Evolutionary conservation across 345 rosid genomes (phyloP).

Genomic region (Pistacia integerrima): DNA sequence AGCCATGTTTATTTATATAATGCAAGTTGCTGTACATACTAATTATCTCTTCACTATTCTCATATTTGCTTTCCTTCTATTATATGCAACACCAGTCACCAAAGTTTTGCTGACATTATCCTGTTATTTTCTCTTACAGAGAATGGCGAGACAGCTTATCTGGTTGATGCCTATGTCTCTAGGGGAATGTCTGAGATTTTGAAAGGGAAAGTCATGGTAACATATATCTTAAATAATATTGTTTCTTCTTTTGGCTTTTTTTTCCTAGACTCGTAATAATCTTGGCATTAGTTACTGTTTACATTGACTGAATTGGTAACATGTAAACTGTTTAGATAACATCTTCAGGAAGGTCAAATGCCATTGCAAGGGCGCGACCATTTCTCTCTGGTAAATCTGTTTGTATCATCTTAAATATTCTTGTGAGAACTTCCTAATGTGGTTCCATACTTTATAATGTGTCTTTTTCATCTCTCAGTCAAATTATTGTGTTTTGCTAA

Average conservation of each 20-base stretch:
- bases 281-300: neutral
- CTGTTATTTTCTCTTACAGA: constrained; percentile 49
- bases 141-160: constrained; percentile 36
- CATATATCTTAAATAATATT: neutral
- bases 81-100: neutral
- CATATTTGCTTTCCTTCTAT: constrained; percentile 7
- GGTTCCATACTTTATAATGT: constrained; percentile 16
- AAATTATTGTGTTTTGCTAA: constrained; percentile 20
- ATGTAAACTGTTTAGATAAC: constrained; percentile 46
- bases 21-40: neutral
- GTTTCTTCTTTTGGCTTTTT: neutral
- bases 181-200: constrained; percentile 61
- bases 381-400: constrained; percentile 66
- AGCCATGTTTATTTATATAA: neutral
- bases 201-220: constrained; percentile 75
- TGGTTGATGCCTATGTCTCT: constrained; percentile 72
- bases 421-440: constrained; percentile 7
- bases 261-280: constrained; percentile 9
- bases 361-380: constrained; percentile 71
- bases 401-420: constrained; percentile 18
- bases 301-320: neutral
- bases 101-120: constrained; percentile 12
- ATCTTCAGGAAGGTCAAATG: constrained; percentile 78
- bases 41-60: constrained; percentile 18
- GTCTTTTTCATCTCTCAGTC: constrained; percentile 14